Evolutionary conservation across 106 monocot species (phyloP).

Genomic region (Dendrobium chrysotoxum): DNA sequence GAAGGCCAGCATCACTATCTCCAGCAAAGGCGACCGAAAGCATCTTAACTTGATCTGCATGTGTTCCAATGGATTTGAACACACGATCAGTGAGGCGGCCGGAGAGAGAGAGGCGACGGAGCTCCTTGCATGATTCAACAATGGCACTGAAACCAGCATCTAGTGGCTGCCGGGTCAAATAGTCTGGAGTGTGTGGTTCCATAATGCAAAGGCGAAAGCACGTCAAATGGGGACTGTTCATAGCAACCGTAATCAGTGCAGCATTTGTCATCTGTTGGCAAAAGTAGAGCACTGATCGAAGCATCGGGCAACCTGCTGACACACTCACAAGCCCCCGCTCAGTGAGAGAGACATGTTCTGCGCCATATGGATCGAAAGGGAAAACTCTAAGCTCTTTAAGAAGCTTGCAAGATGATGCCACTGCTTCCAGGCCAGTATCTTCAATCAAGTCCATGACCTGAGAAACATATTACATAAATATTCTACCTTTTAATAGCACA

Average conservation of each 20-base stretch:
- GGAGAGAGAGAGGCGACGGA: conserved; percentile 37
- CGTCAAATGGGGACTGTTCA: too few relatives aligned
- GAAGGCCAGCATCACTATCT: conserved; percentile 50
- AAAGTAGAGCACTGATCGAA: conserved; percentile 62
- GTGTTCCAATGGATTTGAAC: conserved; percentile 47
- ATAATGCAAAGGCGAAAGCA: too few relatives aligned
- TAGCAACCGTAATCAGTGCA: conserved; percentile 10
- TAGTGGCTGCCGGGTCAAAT: too few relatives aligned
- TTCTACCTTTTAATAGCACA: too few relatives aligned
- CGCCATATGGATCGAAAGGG: conserved; percentile 70
- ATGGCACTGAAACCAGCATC: too few relatives aligned
- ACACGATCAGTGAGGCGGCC: conserved; percentile 66
- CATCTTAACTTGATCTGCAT: conserved; percentile 53
- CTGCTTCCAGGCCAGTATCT: conserved; percentile 58
- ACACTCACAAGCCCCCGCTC: conserved; percentile 52
- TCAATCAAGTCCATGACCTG: conserved; percentile 87
- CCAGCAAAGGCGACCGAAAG: conserved; percentile 78
- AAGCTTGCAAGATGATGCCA: conserved; percentile 62
- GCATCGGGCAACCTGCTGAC: conserved; percentile 53
- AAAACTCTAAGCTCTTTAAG: conserved; percentile 78
- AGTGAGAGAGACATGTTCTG: conserved; percentile 39
- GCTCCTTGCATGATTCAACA: too few relatives aligned
- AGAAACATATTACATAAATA: background rate
- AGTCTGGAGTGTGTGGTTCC: too few relatives aligned
- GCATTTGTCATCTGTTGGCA: conserved; percentile 70